phyloP scores from a whole-genome alignment of 306 rosid genomes.

The Lagenaria siceraria region DNA sequence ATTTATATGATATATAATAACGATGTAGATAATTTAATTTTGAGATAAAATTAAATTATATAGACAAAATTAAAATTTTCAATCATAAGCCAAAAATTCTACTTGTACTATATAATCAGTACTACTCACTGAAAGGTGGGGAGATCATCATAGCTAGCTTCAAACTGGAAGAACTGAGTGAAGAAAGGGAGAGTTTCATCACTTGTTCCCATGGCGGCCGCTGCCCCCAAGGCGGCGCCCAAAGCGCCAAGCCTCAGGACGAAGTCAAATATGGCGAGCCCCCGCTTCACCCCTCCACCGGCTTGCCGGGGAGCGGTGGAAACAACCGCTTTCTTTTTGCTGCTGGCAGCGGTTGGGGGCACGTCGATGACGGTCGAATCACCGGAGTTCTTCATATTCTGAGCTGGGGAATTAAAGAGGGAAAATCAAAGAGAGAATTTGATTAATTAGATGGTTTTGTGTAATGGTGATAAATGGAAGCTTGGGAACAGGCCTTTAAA shows the following conservation, averaged over 20 bases:
- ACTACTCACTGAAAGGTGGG: constrained; percentile 47
- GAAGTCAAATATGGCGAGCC: constrained; percentile 51
- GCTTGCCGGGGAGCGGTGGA: background rate
- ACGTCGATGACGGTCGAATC: background rate
- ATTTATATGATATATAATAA: too few species aligned
- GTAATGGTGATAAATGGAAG: constrained; percentile 1
- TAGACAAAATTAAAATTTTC: too few species aligned
- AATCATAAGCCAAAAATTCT: too few species aligned
- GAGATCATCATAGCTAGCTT: constrained; percentile 72
- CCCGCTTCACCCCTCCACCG: constrained; percentile 50
- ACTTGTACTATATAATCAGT: too few species aligned
- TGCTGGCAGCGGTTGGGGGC: background rate
- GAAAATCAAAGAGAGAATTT: background rate
- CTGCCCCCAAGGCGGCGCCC: constrained; percentile 46
- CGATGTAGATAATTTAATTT: too few species aligned
- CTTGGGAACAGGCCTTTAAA: background rate
- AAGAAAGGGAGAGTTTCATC: constrained; percentile 77
- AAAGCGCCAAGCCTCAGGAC: constrained; percentile 66
- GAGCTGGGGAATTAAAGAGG: background rate
- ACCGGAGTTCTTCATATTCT: background rate
- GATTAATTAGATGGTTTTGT: background rate
- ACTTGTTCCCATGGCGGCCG: constrained; percentile 65
- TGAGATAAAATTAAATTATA: too few species aligned
- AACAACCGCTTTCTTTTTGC: background rate
- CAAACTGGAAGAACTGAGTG: constrained; percentile 86